phyloP scores from a whole-genome alignment of 192 early-diverging fungal species.

The Linnemannia elongata region DNA sequence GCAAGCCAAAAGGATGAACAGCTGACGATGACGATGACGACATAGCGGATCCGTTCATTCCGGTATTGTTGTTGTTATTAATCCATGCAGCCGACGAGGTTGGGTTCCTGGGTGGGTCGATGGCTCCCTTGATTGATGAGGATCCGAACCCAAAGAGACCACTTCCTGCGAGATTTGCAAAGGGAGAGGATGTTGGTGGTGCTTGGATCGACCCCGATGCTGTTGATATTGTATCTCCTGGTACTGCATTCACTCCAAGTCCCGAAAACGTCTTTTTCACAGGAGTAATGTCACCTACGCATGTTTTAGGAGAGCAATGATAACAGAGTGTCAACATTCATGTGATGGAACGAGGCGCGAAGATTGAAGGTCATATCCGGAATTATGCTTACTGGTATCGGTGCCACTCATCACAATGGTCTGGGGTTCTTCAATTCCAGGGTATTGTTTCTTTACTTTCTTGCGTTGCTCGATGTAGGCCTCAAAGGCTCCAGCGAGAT shows the following conservation, averaged over 20 bases:
- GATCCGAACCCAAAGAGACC: conserved; percentile 19
- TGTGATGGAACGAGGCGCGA: neutral
- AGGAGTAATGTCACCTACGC: neutral
- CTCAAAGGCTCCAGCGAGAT: conserved; percentile 26
- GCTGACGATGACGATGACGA: neutral
- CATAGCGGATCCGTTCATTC: neutral
- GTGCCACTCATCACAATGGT: neutral
- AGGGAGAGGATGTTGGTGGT: neutral
- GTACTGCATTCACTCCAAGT: neutral
- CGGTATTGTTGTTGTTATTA: conserved; percentile 2
- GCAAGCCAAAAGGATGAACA: neutral
- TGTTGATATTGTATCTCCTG: neutral
- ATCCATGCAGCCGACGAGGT: conserved; percentile 17
- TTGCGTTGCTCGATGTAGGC: conserved; percentile 23
- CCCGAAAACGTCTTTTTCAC: neutral
- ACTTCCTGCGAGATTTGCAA: conserved; percentile 7
- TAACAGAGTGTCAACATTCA: too few relatives aligned
- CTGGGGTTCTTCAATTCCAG: conserved; percentile 31
- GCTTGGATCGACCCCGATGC: neutral
- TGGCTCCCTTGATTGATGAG: conserved; percentile 35
- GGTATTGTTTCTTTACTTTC: conserved; percentile 11
- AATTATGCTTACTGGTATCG: neutral
- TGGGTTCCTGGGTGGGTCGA: conserved; percentile 39
- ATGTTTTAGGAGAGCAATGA: neutral
- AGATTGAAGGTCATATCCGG: too few relatives aligned